These are phyloP conservation scores for Cryptococcus sp. DNA, from an alignment of 1,284 basidiomycete species.

Conservation along the genomic window DNA sequence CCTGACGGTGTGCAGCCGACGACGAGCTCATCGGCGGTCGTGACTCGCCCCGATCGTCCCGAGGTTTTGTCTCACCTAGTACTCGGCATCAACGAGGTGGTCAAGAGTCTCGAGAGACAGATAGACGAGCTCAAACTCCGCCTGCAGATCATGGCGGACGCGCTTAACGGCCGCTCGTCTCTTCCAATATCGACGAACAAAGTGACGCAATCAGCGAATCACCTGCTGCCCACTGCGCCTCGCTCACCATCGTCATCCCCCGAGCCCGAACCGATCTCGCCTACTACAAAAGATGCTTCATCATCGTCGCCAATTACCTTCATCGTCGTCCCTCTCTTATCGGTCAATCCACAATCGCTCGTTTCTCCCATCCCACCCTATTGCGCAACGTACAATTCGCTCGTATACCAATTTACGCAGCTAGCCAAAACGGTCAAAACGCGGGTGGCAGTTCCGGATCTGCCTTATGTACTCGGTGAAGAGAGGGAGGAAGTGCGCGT, in stretches of 20 bases:
- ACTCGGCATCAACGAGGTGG: slow-evolving; percentile 78
- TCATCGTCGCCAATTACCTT: slow-evolving; percentile 22
- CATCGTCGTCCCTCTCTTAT: slow-evolving; percentile 42
- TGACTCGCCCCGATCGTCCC: slow-evolving; percentile 40
- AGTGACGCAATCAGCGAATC: not conserved
- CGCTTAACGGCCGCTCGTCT: slow-evolving; percentile 34
- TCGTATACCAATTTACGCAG: slow-evolving; percentile 39
- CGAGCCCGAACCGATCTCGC: slow-evolving; percentile 2
- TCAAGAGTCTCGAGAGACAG: slow-evolving; percentile 69
- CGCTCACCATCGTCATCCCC: slow-evolving; percentile 15
- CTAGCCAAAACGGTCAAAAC: slow-evolving; percentile 28
- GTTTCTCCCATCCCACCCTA: slow-evolving; percentile 43
- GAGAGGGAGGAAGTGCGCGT: slow-evolving; percentile 56
- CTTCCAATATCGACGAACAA: not conserved
- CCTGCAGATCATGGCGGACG: slow-evolving; percentile 36
- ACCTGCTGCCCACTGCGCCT: slow-evolving; percentile 37
- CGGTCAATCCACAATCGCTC: slow-evolving; percentile 41
- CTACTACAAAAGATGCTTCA: not conserved
- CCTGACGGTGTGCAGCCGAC: not conserved
- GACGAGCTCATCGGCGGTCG: not conserved
- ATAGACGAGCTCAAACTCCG: slow-evolving; percentile 49
- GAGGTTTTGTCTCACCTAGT: slow-evolving; percentile 60
- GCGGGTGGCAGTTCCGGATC: slow-evolving; percentile 18
- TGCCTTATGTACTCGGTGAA: slow-evolving; percentile 18
- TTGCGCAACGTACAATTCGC: slow-evolving; percentile 48